phyloP scores from a whole-genome alignment of 2,329 filamentous ascomycete species.

The Madurella fahalii region DNA sequence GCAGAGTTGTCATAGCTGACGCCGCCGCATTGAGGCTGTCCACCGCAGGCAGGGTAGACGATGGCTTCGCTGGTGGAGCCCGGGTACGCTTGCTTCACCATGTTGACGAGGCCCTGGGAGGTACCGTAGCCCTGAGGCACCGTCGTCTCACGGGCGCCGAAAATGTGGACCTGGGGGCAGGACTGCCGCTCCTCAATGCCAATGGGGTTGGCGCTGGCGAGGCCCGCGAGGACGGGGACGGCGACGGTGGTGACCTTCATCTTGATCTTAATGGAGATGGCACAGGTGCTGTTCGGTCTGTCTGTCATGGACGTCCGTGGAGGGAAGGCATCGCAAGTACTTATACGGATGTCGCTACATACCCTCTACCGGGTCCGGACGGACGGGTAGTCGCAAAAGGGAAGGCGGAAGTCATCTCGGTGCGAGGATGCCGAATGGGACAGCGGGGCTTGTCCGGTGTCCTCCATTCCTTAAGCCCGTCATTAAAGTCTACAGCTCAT shows the following conservation, averaged over 20 bases:
- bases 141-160: constrained; percentile 46
- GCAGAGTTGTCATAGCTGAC: constrained; percentile 58
- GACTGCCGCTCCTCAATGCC: constrained; percentile 51
- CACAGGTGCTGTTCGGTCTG: neutral
- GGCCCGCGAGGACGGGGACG: constrained; percentile 28
- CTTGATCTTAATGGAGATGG: constrained; percentile 3
- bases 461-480: neutral
- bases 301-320: neutral
- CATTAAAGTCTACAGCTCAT: neutral
- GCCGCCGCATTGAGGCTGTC: constrained; percentile 54
- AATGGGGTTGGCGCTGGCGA: constrained; percentile 51
- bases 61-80: constrained; percentile 54
- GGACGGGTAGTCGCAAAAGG: constrained; percentile 12
- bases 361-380: constrained; percentile 12
- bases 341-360: neutral
- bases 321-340: neutral
- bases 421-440: constrained; percentile 6
- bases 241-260: constrained; percentile 24
- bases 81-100: constrained; percentile 43
- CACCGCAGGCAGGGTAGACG: constrained; percentile 59
- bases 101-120: constrained; percentile 46
- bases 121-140: constrained; percentile 51
- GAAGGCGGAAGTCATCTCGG: constrained; percentile 7
- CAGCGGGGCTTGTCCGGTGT: neutral
- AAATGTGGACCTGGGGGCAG: constrained; percentile 43